phyloP scores from a whole-genome alignment of 805 yeast species.

The Starmera caribaea region DNA sequence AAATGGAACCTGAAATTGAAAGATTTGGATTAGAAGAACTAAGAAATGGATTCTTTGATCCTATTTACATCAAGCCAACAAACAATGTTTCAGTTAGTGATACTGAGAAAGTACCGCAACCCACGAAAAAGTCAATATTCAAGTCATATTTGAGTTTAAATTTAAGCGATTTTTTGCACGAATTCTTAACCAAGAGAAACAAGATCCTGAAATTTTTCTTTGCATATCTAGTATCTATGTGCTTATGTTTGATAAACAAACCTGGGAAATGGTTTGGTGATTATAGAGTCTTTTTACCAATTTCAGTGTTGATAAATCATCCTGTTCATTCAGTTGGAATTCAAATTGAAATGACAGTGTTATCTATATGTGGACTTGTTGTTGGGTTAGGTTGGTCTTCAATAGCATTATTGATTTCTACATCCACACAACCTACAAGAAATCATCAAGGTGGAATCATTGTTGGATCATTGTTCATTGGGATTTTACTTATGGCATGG shows the following conservation, averaged over 20 bases:
- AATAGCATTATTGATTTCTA: conserved; percentile 31
- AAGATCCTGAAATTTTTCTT: conserved; percentile 22
- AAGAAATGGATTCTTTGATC: conserved; percentile 40
- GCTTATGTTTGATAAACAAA: conserved; percentile 28
- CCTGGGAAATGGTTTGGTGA: conserved; percentile 34
- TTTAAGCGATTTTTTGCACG: conserved; percentile 1
- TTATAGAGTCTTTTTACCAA: conserved; percentile 29
- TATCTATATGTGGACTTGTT: conserved; percentile 29
- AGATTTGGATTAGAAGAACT: conserved; percentile 32
- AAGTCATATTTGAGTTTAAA: not conserved
- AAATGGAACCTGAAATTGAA: conserved; percentile 14
- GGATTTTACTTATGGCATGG: conserved; percentile 30
- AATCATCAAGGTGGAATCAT: conserved; percentile 37
- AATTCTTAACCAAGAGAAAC: conserved; percentile 5
- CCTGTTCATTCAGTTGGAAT: conserved; percentile 37
- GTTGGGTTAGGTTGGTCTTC: conserved; percentile 37
- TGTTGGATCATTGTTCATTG: conserved; percentile 30
- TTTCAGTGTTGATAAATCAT: conserved; percentile 35
- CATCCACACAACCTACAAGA: conserved; percentile 28
- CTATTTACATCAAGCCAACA: conserved; percentile 26
- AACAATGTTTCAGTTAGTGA: not conserved
- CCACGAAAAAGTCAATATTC: not conserved
- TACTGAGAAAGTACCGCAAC: not conserved
- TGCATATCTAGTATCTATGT: conserved; percentile 29
- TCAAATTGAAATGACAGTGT: conserved; percentile 34